Base-by-base conservation (phyloP, 768 basidiomycete genomes). In the Lactarius deliciosus region DNA sequence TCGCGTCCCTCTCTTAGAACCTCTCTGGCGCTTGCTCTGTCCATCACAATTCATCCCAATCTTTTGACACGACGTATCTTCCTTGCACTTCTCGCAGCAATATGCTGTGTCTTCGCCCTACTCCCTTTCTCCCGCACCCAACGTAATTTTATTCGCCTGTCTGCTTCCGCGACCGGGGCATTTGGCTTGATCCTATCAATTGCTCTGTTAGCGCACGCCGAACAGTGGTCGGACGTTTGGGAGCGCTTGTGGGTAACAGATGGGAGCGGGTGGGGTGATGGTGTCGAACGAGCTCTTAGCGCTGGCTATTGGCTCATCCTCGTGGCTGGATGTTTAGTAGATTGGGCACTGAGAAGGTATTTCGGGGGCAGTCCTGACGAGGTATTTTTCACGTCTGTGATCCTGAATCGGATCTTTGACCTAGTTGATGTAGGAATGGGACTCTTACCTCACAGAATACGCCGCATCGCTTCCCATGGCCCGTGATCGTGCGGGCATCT, bases 291-390 rank as follows among this genome's bases (percentile, higher is more conserved):
- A 64, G 87, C 83, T 1, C 76, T 89, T 28, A 86, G 81, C 68
- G 85, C 85, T 4, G 82, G 80, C 10, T 87, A 80, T 72, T 83
- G 81, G 64, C 72, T 88, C 34, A 80, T 89, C 58, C 73, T 85
- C 18, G 70, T 74, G 15, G 45, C 76, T 13, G 89, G 89, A 1
- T 76, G 80, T 11, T 75, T 72, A 0, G 75, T 72, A 22, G 88
- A 91, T 72, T 89, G 83, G 83, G 77, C 81, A n/a, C 75, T 89
- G 53, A 76, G 77, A 36, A 73, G 75, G 60, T 81, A 80, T 76
- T 78, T 87, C 34, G 89, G 88, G 25, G 87, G 88, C 70, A 85
- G 85, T 75, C 88, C 88, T 16, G 88, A 89, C 70, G 82, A 89
- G 82, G 86, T 86, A 65, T 32, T 79, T 38, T 7, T 56, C 50